Evolutionary conservation across 768 basidiomycete genomes (phyloP).

Genomic region (Psilocybe subaeruginosa): DNA sequence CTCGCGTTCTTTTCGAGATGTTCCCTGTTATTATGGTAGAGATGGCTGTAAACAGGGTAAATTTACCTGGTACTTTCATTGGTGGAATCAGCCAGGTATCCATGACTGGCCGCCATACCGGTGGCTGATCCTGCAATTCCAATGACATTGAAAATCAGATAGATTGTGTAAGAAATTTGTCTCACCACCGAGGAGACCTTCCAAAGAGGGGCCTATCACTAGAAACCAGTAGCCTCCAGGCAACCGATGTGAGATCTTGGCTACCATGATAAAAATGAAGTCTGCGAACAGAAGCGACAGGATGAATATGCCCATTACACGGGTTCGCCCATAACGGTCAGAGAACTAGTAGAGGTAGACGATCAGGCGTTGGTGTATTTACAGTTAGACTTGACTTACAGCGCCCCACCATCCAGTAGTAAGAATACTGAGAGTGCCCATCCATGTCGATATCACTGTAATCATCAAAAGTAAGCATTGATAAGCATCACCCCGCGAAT

Average conservation of each 20-base stretch:
- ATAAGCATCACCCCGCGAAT: background rate
- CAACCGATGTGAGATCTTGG: conserved; percentile 55
- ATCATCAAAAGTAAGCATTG: conserved; percentile 9
- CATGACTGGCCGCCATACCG: conserved; percentile 55
- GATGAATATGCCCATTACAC: conserved; percentile 63
- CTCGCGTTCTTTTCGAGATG: conserved; percentile 49
- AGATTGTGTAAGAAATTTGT: background rate
- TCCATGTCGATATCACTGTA: conserved; percentile 62
- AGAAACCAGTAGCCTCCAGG: conserved; percentile 88
- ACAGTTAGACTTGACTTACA: conserved; percentile 43
- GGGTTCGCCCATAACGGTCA: conserved; percentile 75
- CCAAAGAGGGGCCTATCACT: conserved; percentile 64
- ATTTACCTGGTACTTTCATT: conserved; percentile 53
- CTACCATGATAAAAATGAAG: conserved; percentile 67
- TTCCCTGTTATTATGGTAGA: background rate
- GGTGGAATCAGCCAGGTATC: conserved; percentile 73
- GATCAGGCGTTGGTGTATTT: conserved; percentile 1
- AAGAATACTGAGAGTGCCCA: conserved; percentile 75
- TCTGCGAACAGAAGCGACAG: conserved; percentile 67
- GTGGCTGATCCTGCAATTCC: conserved; percentile 47
- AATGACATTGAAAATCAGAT: background rate
- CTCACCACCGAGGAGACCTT: conserved; percentile 76
- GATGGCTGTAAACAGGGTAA: background rate
- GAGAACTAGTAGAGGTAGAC: conserved; percentile 52
- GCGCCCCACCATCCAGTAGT: conserved; percentile 89